Base-by-base conservation (phyloP, 2,329 filamentous ascomycete genomes). In the Aspergillus puulaauensis region DNA sequence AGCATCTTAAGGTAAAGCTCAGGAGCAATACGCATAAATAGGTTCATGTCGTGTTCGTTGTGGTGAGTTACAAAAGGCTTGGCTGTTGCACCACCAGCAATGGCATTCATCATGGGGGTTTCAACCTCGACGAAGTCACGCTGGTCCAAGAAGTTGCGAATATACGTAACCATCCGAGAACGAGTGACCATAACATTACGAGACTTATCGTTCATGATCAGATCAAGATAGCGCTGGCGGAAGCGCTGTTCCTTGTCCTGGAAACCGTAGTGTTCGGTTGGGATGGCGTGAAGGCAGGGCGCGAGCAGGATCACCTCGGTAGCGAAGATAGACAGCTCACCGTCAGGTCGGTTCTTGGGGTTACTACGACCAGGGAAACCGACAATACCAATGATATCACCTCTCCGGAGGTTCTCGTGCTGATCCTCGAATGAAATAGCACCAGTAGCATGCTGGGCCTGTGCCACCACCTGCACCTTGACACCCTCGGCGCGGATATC, bases 1-100 rank as follows among this genome's bases (percentile, higher is more conserved):
- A 90, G 82, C 87, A 96, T 91, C 89, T 99, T 99, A 68, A 99
- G 87, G 77, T 96, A 96, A 56, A 99, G 81, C 78, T 99, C 95
- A 1, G 95, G 96, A 1, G 96, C 95, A 47, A 98, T 87, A 72
- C 95, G 89, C 85, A 99, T 89, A 79, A 89, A 98, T 76, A 99
- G 88, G 68, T 96, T 88, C 86, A 96, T 92, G 75, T 96, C 86
- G 52, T 95, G 84, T 53, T 98, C 95, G 77, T 99, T 99, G 81
- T 98, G 95, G 76, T 96, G 90, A 14, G 95, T 98, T 66, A 90
- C 82, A 78, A 99, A 99, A 5, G 95, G 95, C 80, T 90, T 92
- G 58, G 95, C 95, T 1, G 95, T 98, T 35, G 95, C 95, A 72
- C 95, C 95, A 66, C 95, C 96, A 31, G 95, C 92, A 72, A 96